Evolutionary conservation across 1,284 basidiomycete genomes (phyloP).

Genomic region (Malassezia psittaci): DNA sequence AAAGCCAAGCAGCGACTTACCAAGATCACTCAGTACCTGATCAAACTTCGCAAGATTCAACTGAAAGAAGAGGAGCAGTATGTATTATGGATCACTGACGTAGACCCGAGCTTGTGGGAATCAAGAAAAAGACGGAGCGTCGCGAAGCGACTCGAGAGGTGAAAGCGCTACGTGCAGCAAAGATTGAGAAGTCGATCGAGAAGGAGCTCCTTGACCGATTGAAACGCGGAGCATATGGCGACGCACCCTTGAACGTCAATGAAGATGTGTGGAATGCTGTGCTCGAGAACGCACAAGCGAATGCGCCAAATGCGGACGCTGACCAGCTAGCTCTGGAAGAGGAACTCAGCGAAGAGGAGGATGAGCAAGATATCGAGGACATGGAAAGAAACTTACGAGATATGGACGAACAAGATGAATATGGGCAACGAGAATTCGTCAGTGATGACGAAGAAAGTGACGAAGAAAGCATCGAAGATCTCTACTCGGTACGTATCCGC

Average conservation of each 20-base stretch:
- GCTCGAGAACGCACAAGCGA: slow-evolving; percentile 26
- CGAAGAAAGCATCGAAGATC: slow-evolving; percentile 21
- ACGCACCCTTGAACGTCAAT: slow-evolving; percentile 94
- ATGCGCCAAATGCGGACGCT: slow-evolving; percentile 14
- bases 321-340: slow-evolving; percentile 32
- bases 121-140: slow-evolving; percentile 96
- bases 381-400: slow-evolving; percentile 34
- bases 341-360: slow-evolving; percentile 40
- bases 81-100: slow-evolving; percentile 37
- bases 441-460: slow-evolving; percentile 34
- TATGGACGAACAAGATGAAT: slow-evolving; percentile 32
- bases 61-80: slow-evolving; percentile 67
- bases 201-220: slow-evolving; percentile 90
- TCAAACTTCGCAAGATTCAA: slow-evolving; percentile 87
- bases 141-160: slow-evolving; percentile 83
- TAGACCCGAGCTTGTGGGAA: slow-evolving; percentile 81
- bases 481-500: slow-evolving; percentile 5
- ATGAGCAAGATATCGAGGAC: slow-evolving; percentile 39
- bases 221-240: slow-evolving; percentile 92
- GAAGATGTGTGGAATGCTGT: slow-evolving; percentile 80
- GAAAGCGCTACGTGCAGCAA: slow-evolving; percentile 80
- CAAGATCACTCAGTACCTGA: slow-evolving; percentile 97
- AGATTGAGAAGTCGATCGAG: slow-evolving; percentile 80
- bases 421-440: slow-evolving; percentile 40
- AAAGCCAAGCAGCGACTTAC: slow-evolving; percentile 98